phyloP scores from a whole-genome alignment of 2,329 filamentous ascomycete species.

The Botryotinia convoluta region DNA sequence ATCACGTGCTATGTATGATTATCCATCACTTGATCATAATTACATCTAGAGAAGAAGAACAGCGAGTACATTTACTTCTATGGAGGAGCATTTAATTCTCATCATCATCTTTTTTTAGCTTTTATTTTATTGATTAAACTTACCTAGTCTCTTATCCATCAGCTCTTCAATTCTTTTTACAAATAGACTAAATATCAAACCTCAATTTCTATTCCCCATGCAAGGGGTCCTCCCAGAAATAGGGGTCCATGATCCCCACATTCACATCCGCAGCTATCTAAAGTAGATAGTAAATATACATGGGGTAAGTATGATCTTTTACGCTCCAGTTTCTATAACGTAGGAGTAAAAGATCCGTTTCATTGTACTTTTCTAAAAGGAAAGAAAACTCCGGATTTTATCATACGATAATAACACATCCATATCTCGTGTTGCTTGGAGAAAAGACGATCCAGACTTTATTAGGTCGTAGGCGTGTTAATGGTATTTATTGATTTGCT shows the following conservation, averaged over 20 bases:
- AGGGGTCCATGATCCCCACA: background rate
- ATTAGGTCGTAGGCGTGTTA: background rate
- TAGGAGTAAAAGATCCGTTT: constrained; percentile 10
- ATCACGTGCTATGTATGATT: background rate
- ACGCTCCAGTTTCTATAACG: background rate
- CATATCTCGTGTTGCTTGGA: background rate
- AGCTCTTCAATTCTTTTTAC: too few species aligned
- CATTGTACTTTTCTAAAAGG: background rate
- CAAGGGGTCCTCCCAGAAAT: background rate
- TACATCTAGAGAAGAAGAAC: background rate
- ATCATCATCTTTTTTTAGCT: too few species aligned
- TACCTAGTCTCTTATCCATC: background rate
- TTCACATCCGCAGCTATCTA: background rate
- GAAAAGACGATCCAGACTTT: background rate
- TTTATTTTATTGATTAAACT: background rate
- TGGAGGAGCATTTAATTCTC: background rate
- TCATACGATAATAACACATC: background rate
- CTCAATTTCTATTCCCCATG: background rate
- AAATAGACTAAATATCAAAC: background rate
- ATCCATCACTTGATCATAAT: background rate
- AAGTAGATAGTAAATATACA: background rate
- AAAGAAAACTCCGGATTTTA: background rate
- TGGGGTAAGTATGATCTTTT: background rate
- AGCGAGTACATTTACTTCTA: background rate
- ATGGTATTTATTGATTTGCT: background rate